These are phyloP conservation scores for Friedmanniomyces endolithicus DNA, from an alignment of 495 filamentous ascomycete genomes.

Conservation along the genomic window DNA sequence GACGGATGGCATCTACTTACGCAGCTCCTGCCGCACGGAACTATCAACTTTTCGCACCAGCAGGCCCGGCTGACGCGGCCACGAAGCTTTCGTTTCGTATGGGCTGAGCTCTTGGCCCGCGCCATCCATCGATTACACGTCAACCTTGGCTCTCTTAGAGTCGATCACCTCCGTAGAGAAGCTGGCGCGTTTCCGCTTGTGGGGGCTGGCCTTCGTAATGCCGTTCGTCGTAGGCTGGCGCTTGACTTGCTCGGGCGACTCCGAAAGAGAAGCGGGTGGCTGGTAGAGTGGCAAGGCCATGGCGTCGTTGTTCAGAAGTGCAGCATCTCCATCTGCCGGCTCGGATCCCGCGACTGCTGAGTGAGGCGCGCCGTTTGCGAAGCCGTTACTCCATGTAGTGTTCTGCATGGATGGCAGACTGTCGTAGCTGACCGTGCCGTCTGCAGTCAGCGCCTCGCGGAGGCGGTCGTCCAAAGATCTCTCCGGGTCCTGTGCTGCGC, in stretches of 20 bases:
- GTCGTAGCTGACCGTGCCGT: background rate
- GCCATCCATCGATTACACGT: background rate
- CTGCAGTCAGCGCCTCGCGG: background rate
- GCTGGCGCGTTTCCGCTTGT: conserved; percentile 1
- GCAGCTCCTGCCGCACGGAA: no score
- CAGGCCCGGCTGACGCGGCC: conserved; percentile 36
- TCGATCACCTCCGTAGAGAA: conserved; percentile 4
- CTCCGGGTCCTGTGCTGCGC: background rate
- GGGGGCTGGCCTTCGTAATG: background rate
- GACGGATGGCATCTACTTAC: no score
- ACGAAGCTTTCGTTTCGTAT: conserved; percentile 30
- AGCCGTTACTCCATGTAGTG: background rate
- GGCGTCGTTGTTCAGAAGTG: background rate
- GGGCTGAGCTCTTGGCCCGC: conserved; percentile 4
- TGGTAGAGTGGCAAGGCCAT: conserved; percentile 13
- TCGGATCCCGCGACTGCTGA: background rate
- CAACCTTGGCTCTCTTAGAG: conserved; percentile 4
- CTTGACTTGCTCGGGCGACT: conserved; percentile 13
- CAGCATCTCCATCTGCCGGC: no score
- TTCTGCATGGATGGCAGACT: background rate
- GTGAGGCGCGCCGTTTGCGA: background rate
- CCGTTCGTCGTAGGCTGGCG: background rate
- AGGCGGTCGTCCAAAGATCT: conserved; percentile 1
- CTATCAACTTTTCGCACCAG: no score
- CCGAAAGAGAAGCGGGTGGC: conserved; percentile 7